Percentiles rank a stretch among this genome's conserved stretches.
Conservation (phyloP, 306 rosid genomes). For the Canavalia ensiformis region DNA sequence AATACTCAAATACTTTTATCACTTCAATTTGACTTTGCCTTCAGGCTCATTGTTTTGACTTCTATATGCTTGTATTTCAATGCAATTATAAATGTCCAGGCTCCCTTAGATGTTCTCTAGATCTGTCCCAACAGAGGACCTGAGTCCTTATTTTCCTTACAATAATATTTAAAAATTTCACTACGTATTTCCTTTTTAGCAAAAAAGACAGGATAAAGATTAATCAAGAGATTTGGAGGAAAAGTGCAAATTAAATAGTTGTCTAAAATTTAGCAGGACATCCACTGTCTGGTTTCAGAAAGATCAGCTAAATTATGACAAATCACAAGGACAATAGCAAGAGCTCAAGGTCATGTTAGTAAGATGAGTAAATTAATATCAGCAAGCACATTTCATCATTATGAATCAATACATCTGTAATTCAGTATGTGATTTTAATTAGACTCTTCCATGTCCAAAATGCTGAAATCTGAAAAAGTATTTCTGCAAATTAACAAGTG, state of each 20-base stretch:
- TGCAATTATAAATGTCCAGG: conserved; percentile 10
- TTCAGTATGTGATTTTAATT: not conserved
- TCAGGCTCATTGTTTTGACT: not conserved
- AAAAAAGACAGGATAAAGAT: conserved; percentile 24
- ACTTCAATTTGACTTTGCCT: not conserved
- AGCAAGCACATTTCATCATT: conserved; percentile 10
- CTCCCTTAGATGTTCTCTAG: not conserved
- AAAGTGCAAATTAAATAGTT: conserved; percentile 21
- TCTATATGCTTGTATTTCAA: not conserved
- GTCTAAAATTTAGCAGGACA: conserved; percentile 6
- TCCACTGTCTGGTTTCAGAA: conserved; percentile 39
- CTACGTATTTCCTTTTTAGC: conserved; percentile 29
- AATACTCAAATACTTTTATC: not conserved
- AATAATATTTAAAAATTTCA: conserved; percentile 17
- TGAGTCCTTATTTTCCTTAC: not conserved
- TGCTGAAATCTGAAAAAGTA: conserved; percentile 35
- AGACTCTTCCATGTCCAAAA: conserved; percentile 29
- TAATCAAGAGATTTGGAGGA: not conserved
- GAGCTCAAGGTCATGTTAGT: not conserved
- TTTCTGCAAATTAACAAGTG: not conserved
- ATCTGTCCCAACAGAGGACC: not conserved
- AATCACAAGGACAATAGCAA: conserved; percentile 24
- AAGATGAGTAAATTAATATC: conserved; percentile 4
- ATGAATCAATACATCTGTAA: conserved; percentile 24
- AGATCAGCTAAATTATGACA: not conserved